Evolutionary conservation across 2,329 filamentous ascomycete genomes (phyloP), one percentile per base, ranked within the genome.

Genomic region (Ophiostoma himal-ulmi): DNA sequence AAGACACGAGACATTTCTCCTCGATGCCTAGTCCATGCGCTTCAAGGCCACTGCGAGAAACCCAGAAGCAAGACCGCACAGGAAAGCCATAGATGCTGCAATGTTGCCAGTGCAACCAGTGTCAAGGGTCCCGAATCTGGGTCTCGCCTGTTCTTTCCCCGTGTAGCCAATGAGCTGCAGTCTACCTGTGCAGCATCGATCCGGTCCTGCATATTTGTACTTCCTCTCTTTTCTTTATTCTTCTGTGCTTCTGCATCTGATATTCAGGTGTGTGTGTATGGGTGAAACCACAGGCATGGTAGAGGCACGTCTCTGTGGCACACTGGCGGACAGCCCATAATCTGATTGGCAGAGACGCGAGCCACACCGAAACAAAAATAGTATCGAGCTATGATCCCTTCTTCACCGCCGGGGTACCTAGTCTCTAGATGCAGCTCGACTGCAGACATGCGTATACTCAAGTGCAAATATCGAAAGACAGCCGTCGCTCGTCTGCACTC

Each of bases 91-190:
- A 57, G 57, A 62, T 62, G 57, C 57, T 62, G 57, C 57, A 62
- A 62, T 62, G 57, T 20, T 57, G 52, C 57, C 26, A 62, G 57
- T 62, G 57, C 26, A 62, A 62, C 57, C 57, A 62, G 57, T 62
- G 57, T 62, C 57, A 62, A 34, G 67, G 67, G 67, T 14, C 10
- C 44, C 44, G 17, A 52, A 44, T 17, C n/a, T 68, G n/a, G 57
- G n/a, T 69, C 67, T 71, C 70, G 70, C 70, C 70, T 71, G 44
- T 69, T 71, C 70, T 54, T 69, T 20, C 68, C 54, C 36, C 22
- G 52, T 44, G 36, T n/a, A 69, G 68, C 68, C 68, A 69, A 57
- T 68, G 36, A 34, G 6, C 37, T 41, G 44, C 52, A 26, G 39
- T 5, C 37, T 44, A 20, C 26, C 10, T n/a, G 62, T 69, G 70